Conservation (phyloP, 2,329 filamentous ascomycete species). For the Colletotrichum ledebouriae region DNA sequence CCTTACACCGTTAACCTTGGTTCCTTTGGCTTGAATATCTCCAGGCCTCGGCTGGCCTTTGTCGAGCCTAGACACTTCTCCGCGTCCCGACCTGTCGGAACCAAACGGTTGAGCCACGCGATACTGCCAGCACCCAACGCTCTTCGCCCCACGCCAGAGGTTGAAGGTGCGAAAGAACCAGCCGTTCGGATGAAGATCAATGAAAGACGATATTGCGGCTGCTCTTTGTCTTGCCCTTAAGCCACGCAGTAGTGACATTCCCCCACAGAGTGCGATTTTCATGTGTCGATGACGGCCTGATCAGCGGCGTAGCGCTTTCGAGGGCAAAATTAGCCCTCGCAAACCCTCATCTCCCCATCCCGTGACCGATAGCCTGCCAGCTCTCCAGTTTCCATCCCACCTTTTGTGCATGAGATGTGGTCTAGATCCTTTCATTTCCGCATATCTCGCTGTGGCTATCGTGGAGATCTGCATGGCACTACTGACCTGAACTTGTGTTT, state of each 20-base stretch:
- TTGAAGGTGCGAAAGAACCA: background rate
- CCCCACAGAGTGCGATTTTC: background rate
- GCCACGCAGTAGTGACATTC: too few relatives aligned
- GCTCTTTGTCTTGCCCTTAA: background rate
- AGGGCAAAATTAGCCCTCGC: background rate
- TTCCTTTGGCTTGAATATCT: background rate
- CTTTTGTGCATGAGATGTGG: background rate
- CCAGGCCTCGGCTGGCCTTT: background rate
- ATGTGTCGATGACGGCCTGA: background rate
- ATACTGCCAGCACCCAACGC: slow-evolving; percentile 18
- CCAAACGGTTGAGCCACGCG: background rate
- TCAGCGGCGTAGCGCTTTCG: background rate
- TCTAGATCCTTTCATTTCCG: slow-evolving; percentile 12
- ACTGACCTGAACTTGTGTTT: background rate
- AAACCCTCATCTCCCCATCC: slow-evolving; percentile 2
- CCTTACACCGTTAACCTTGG: background rate
- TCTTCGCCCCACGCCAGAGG: slow-evolving; percentile 10
- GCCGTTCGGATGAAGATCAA: background rate
- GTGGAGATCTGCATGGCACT: slow-evolving; percentile 24
- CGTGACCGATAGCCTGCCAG: slow-evolving; percentile 8
- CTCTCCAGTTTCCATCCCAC: slow-evolving; percentile 8
- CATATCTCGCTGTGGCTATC: background rate
- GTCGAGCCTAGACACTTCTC: background rate
- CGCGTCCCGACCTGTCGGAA: slow-evolving; percentile 20
- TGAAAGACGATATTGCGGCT: background rate